A percentile compares a stretch with the other conserved stretches of the same genome.
Conservation (phyloP, 2,329 filamentous ascomycete genomes). For the Peltaster fructicola region DNA sequence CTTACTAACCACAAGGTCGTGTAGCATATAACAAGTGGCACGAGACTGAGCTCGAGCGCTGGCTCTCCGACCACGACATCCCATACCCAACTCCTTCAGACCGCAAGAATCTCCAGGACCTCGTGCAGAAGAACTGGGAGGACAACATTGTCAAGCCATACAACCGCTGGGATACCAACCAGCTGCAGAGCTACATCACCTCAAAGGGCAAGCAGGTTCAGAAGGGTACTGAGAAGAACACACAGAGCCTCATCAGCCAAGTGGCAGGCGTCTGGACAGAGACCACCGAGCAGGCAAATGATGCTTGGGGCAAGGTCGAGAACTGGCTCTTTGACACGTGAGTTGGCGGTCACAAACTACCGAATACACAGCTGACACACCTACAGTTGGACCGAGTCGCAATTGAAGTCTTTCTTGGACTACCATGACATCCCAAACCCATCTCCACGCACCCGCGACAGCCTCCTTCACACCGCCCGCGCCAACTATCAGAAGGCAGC, state of each 20-base stretch:
- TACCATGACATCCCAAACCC: slow-evolving; percentile 73
- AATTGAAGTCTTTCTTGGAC: slow-evolving; percentile 85
- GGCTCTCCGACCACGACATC: slow-evolving; percentile 82
- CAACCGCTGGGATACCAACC: slow-evolving; percentile 54
- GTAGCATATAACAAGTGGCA: slow-evolving; percentile 98
- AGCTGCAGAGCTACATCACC: slow-evolving; percentile 50
- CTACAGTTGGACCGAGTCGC: slow-evolving; percentile 71
- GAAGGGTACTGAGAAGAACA: slow-evolving; percentile 47
- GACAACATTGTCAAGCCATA: slow-evolving; percentile 57
- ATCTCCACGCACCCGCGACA: slow-evolving; percentile 72
- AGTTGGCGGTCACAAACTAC: slow-evolving; percentile 9
- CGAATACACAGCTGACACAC: slow-evolving; percentile 19
- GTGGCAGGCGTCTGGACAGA: slow-evolving; percentile 64
- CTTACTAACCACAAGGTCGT: slow-evolving; percentile 13
- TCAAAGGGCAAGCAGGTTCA: slow-evolving; percentile 54
- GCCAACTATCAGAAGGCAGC: slow-evolving; percentile 65
- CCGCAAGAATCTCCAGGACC: slow-evolving; percentile 80
- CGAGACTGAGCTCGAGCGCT: slow-evolving; percentile 89
- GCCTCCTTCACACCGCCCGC: slow-evolving; percentile 58
- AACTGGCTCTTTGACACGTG: slow-evolving; percentile 85
- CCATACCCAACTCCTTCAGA: slow-evolving; percentile 81
- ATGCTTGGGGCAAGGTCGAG: slow-evolving; percentile 54
- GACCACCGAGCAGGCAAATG: slow-evolving; percentile 56
- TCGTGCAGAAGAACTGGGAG: slow-evolving; percentile 87
- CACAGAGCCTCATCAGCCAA: slow-evolving; percentile 48